Percentiles rank a stretch among this genome's conserved stretches.
Evolutionary conservation across 2,329 filamentous ascomycete genomes (phyloP).

Genomic region (Alternaria viburni): DNA sequence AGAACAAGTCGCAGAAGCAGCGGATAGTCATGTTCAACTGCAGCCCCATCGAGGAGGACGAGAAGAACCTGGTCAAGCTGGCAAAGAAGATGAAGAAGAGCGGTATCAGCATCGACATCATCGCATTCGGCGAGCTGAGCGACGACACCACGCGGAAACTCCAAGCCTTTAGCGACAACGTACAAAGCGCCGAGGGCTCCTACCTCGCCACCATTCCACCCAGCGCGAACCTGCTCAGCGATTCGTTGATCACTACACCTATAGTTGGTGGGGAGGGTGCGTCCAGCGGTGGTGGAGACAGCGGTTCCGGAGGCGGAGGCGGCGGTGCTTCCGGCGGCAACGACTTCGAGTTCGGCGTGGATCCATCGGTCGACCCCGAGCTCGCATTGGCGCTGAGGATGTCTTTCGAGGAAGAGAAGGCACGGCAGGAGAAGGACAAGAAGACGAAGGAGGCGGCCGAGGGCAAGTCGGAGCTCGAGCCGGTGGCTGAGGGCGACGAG

Average conservation of each 20-base stretch:
- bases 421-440: slow-evolving; percentile 84
- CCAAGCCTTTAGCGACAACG: slow-evolving; percentile 88
- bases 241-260: slow-evolving; percentile 86
- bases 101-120: slow-evolving; percentile 90
- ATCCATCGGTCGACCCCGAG: slow-evolving; percentile 90
- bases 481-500: slow-evolving; percentile 74
- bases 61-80: slow-evolving; percentile 85
- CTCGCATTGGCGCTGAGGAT: slow-evolving; percentile 92
- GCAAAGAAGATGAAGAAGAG: slow-evolving; percentile 99
- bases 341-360: slow-evolving; percentile 86
- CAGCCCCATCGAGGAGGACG: slow-evolving; percentile 86
- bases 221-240: slow-evolving; percentile 88
- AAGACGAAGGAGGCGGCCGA: slow-evolving; percentile 74
- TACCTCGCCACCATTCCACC: slow-evolving; percentile 90
- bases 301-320: slow-evolving; percentile 58
- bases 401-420: slow-evolving; percentile 98
- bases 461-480: slow-evolving; percentile 77
- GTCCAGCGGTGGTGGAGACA: slow-evolving; percentile 62
- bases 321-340: slow-evolving; percentile 62
- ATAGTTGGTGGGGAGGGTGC: slow-evolving; percentile 85
- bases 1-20: slow-evolving; percentile 96
- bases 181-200: slow-evolving; percentile 88
- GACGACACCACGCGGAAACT: slow-evolving; percentile 90
- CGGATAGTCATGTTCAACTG: slow-evolving; percentile 97
- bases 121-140: slow-evolving; percentile 92